phyloP scores from a whole-genome alignment of 495 filamentous ascomycete genomes.

The Hypoxylon perforatum region DNA sequence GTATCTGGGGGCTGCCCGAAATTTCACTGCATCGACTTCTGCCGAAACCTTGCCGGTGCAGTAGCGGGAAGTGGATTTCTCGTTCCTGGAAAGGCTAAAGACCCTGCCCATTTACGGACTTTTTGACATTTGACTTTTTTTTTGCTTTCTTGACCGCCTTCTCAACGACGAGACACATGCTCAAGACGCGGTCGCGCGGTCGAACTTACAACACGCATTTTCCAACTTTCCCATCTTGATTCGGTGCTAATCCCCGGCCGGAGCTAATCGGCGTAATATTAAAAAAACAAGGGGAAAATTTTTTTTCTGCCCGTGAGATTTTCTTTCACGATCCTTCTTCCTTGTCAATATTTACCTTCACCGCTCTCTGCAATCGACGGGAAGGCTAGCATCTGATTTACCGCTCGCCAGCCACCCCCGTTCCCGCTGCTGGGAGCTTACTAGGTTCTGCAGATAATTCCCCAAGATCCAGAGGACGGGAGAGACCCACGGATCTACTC shows the following conservation, averaged over 20 bases:
- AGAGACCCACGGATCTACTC: constrained; percentile 28
- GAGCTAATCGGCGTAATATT: constrained; percentile 10
- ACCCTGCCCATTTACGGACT: constrained; percentile 22
- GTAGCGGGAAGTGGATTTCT: constrained; percentile 28
- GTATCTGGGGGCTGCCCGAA: constrained; percentile 16
- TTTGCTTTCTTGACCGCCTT: constrained; percentile 47
- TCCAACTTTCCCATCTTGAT: constrained; percentile 21
- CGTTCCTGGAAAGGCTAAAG: constrained; percentile 16
- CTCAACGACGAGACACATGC: constrained; percentile 40
- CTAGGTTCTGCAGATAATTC: constrained; percentile 25
- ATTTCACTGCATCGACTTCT: constrained; percentile 17
- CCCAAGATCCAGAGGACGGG: constrained; percentile 32
- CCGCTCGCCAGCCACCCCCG: too few species aligned
- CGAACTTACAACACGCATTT: not conserved
- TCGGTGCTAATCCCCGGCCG: constrained; percentile 36
- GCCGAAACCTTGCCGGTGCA: constrained; percentile 33
- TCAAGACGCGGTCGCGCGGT: constrained; percentile 39
- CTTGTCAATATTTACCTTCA: constrained; percentile 29
- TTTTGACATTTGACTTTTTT: too few species aligned
- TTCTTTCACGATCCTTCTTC: constrained; percentile 24
- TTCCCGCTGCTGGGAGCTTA: constrained; percentile 4
- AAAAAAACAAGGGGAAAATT: constrained; percentile 30
- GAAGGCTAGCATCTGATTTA: constrained; percentile 32
- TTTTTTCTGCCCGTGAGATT: constrained; percentile 33
- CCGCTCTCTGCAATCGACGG: constrained; percentile 38